phyloP scores from a whole-genome alignment of 192 early-diverging fungal genomes.

The Umbelopsis vinacea region DNA sequence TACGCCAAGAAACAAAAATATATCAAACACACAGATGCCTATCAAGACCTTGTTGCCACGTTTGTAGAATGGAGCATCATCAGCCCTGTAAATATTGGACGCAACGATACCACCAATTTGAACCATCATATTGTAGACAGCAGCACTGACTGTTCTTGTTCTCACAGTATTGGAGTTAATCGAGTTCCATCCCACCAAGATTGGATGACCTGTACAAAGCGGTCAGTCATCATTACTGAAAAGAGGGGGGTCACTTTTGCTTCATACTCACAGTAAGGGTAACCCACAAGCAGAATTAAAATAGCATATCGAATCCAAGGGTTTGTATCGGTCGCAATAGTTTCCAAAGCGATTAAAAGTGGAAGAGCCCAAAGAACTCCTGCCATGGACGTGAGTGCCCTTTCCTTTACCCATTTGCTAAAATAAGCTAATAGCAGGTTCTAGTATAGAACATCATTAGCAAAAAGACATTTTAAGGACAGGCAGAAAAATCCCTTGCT shows the following conservation, averaged over 20 bases:
- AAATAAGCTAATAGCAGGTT: constrained; percentile 34
- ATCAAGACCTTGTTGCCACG: constrained; percentile 50
- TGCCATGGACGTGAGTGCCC: constrained; percentile 30
- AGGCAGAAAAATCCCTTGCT: too few relatives aligned
- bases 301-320: constrained; percentile 38
- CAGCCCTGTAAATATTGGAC: constrained; percentile 40
- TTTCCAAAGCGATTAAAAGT: constrained; percentile 31
- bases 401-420: constrained; percentile 38
- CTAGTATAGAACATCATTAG: neutral
- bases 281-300: constrained; percentile 39
- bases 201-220: neutral
- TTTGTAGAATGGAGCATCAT: constrained; percentile 52
- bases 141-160: constrained; percentile 45
- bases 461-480: too few relatives aligned
- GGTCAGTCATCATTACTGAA: neutral
- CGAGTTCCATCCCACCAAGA: constrained; percentile 45
- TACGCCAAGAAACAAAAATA: constrained; percentile 48
- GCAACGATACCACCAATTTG: constrained; percentile 39
- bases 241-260: neutral
- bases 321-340: constrained; percentile 35
- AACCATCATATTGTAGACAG: constrained; percentile 53
- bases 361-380: constrained; percentile 33
- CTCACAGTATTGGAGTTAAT: constrained; percentile 44
- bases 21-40: constrained; percentile 40
- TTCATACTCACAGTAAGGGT: neutral